Evolutionary conservation across 2,329 filamentous ascomycete genomes (phyloP), one percentile per base, ranked within the genome.

Genomic region (Tolypocladium tropicale): DNA sequence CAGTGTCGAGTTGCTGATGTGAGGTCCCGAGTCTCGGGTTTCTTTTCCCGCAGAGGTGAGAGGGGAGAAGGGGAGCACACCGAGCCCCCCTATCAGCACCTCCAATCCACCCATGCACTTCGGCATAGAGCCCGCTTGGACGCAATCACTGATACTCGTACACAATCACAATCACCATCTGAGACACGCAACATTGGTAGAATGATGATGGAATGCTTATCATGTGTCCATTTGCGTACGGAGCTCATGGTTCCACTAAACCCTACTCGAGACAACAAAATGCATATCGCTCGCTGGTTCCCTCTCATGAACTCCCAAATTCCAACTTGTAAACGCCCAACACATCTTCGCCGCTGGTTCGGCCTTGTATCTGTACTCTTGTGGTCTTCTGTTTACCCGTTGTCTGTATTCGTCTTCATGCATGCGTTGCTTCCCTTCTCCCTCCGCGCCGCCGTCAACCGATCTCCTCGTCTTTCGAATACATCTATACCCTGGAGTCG

Each of bases 401-500:
- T 46, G 4, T 28, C 41, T 46, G 41, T 46, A 46, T 7, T 48
- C 16, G 14, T 48, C 43, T 18, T 30, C 14, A 16, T 18, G 43
- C 6, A 11, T 18, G 43, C 43, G 16, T 12, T 25, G 41, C 16
- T 11, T n/a, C n/a, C 7, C 33, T 21, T 1, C 23, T 28, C 25
- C 10, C 3, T 10, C n/a, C 5, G 16, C 43, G 6, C n/a, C 25
- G 18, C 21, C 23, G 6, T 23, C n/a, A 23, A 37, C 52, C 2
- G 6, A 14, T 1, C 6, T 10, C 10, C 9, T 53, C 51, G 32
- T 12, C 50, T 6, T 28, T 21, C 49, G 48, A 6, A 14, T 50
- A 6, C 48, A n/a, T 10, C 36, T 56, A 68, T 28, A 65, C 65
- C 18, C 61, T 62, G 2, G 63, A 65, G 1, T 61, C 59, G n/a